Base-by-base conservation (phyloP, 257 asterid genomes). In the Solanum lycopersicoides region DNA sequence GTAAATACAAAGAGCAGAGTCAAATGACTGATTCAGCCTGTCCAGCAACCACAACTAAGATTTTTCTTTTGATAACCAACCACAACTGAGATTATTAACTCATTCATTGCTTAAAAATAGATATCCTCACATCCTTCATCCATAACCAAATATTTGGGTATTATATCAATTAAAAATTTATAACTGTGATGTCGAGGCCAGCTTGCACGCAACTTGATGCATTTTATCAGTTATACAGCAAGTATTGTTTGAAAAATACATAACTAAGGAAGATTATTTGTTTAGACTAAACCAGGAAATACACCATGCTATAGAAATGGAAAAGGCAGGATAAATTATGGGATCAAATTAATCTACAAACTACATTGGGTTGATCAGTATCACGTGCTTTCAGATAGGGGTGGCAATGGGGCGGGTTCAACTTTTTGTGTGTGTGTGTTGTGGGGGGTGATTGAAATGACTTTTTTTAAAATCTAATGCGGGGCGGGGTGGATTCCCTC, bases 1-100 rank as follows among this genome's bases (percentile, higher is more conserved):
- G 96, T 91, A 94, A 88, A 47, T 88, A 82, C 18, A 77, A 21
- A 68, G 82, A 50, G 83, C 45, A 30, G 41, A 74, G 44, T 34
- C 45, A 86, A 85, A 60, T 28, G 13, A 65, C 45, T 50, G 21
- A 50, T 50, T 50, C 71, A 32, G 85, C 42, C 1, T 32, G 41
- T 82, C 71, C 60, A 80, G 85, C 45, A 82, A 32, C 45, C 32
- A 6, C 69, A 82, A 82, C 69, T 30, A 45, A 45, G 6, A 37
- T 21, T 39, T 11, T 39, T 21, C 50, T 37, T 39, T 39, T 21
- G 53, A 74, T 39, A 37, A 21, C 53, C 56, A 74, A 74, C 53
- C 34, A 39, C 53, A 74, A 37, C 50, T 35, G 83, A 41, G 35
- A 16, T 16, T 82, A 50, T 42, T 82, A 82, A 50, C 69, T 82